A percentile compares a stretch with the other conserved stretches of the same genome.
Conservation (phyloP, 805 yeast genomes). For the Yueomyces sinensis region DNA sequence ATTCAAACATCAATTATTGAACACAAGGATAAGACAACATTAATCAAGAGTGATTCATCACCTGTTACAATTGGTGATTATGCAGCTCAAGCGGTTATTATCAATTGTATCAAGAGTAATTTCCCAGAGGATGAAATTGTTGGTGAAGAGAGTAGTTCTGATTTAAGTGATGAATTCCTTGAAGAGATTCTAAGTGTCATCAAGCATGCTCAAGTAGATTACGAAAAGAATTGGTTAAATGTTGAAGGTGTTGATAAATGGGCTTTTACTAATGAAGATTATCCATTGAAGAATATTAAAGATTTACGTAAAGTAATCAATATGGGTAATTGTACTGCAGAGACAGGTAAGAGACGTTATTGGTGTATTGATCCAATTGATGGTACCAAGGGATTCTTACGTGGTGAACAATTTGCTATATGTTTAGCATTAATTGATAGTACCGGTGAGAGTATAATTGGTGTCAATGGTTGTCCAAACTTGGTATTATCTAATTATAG, state of each 20-base stretch:
- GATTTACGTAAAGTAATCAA: slow-evolving; percentile 58
- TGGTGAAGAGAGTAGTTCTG: slow-evolving; percentile 84
- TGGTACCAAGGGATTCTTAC: slow-evolving; percentile 90
- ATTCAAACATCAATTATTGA: slow-evolving; percentile 43
- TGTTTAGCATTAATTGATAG: slow-evolving; percentile 83
- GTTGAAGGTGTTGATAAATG: slow-evolving; percentile 6
- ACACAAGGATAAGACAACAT: slow-evolving; percentile 36
- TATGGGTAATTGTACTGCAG: slow-evolving; percentile 44
- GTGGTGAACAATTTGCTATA: slow-evolving; percentile 96
- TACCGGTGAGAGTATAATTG: slow-evolving; percentile 73
- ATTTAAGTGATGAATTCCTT: slow-evolving; percentile 38
- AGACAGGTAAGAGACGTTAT: slow-evolving; percentile 63
- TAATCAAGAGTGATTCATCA: slow-evolving; percentile 75
- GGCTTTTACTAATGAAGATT: slow-evolving; percentile 8
- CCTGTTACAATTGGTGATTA: slow-evolving; percentile 97
- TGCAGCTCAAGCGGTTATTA: slow-evolving; percentile 89
- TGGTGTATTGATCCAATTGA: slow-evolving; percentile 99
- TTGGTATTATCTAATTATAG: slow-evolving; percentile 30
- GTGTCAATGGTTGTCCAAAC: slow-evolving; percentile 96
- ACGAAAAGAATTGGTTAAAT: slow-evolving; percentile 16
- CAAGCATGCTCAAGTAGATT: slow-evolving; percentile 35
- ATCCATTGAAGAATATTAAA: slow-evolving; percentile 29
- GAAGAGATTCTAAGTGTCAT: slow-evolving; percentile 48
- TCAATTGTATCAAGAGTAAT: slow-evolving; percentile 62
- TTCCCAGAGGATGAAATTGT: slow-evolving; percentile 82